Evolutionary conservation across 2,329 filamentous ascomycete species (phyloP).

Genomic region (Elsinoe australis): DNA sequence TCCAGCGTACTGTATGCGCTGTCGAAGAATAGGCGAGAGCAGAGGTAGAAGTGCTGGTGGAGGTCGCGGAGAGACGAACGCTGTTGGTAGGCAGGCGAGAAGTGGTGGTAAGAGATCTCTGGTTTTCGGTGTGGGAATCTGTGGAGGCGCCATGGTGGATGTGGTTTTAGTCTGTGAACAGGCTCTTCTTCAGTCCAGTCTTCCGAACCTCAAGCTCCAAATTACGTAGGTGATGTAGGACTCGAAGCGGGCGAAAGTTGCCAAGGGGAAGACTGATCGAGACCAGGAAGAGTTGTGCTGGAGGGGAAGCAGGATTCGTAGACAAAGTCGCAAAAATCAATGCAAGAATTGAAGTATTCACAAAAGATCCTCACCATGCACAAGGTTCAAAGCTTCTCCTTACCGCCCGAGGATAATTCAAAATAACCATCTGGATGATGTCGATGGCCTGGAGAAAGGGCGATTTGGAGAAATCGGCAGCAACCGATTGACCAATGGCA

Average conservation of each 20-base stretch:
- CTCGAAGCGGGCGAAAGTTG: too few relatives aligned
- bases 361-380: background rate
- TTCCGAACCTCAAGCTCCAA: background rate
- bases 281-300: too few relatives aligned
- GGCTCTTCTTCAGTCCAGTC: background rate
- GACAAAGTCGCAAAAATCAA: too few relatives aligned
- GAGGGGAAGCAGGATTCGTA: too few relatives aligned
- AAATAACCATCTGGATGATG: conserved; percentile 2
- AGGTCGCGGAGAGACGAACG: conserved; percentile 51
- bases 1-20: conserved; percentile 50
- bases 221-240: too few relatives aligned
- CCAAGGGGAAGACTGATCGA: too few relatives aligned
- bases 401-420: conserved; percentile 3
- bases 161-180: background rate
- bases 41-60: conserved; percentile 55
- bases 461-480: conserved; percentile 9
- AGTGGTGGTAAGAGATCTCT: conserved; percentile 53
- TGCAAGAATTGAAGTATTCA: background rate
- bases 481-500: conserved; percentile 8
- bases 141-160: conserved; percentile 42
- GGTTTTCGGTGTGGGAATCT: conserved; percentile 47
- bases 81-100: conserved; percentile 55
- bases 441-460: conserved; percentile 12
- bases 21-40: conserved; percentile 56
- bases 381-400: conserved; percentile 5